Evolutionary conservation across 106 monocot species (phyloP).

Genomic region (Phalaenopsis equestris): DNA sequence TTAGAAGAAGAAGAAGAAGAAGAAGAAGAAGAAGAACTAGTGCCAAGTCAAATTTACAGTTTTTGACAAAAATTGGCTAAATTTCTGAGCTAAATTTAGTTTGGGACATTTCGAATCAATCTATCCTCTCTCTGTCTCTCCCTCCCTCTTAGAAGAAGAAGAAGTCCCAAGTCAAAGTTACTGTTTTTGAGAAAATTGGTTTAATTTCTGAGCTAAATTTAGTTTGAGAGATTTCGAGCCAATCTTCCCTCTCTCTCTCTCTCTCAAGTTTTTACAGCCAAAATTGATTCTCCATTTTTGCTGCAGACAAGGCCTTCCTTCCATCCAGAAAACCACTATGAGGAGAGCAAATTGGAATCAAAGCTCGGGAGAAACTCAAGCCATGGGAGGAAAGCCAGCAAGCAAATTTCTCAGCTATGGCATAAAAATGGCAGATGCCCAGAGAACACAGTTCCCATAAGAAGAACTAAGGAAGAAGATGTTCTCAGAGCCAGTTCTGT

Average conservation of each 20-base stretch:
- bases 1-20: no score
- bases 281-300: neutral
- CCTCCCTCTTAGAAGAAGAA: neutral
- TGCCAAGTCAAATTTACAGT: no score
- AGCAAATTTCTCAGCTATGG: conserved; percentile 49
- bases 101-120: no score
- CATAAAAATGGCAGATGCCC: conserved; percentile 74
- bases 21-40: no score
- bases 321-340: conserved; percentile 54
- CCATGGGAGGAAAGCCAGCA: conserved; percentile 4
- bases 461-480: conserved; percentile 73
- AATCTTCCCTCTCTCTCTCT: neutral
- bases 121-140: neutral
- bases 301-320: conserved; percentile 69
- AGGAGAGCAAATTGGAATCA: conserved; percentile 33
- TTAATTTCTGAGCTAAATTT: no score
- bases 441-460: conserved; percentile 75
- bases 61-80: no score
- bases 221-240: no score
- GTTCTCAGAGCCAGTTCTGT: conserved; percentile 59
- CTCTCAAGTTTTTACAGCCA: neutral
- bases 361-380: neutral
- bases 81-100: no score
- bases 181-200: no score
- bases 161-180: no score